phyloP scores from a whole-genome alignment of 768 basidiomycete genomes.

The Serendipita vermifera region DNA sequence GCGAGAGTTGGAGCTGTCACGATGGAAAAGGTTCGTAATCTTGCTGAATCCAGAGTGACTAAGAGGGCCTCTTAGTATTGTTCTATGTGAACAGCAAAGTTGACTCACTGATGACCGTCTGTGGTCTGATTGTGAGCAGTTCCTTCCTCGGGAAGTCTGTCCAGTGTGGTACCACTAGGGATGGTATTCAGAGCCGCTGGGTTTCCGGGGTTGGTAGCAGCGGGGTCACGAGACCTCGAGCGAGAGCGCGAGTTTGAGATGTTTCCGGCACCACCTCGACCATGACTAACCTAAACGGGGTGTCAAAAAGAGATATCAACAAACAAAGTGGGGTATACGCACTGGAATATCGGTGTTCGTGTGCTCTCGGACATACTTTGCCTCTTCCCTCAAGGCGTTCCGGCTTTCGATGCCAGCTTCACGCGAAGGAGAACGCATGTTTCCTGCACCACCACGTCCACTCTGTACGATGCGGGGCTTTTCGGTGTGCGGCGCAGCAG shows the following conservation, averaged over 20 bases:
- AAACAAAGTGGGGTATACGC: neutral
- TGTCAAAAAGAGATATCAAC: neutral
- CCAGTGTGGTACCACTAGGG: no score
- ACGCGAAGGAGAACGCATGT: slow-evolving; percentile 1
- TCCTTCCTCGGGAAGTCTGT: no score
- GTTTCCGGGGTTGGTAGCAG: neutral
- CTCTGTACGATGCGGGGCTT: neutral
- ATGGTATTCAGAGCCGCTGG: no score
- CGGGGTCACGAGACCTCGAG: neutral
- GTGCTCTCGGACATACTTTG: slow-evolving; percentile 6
- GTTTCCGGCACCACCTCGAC: slow-evolving; percentile 3
- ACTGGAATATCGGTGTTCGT: neutral
- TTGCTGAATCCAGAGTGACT: no score
- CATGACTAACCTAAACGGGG: neutral
- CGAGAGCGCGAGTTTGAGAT: slow-evolving; percentile 3
- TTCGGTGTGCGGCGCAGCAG: no score
- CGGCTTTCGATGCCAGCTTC: neutral
- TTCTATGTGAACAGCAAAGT: no score
- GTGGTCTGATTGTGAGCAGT: no score
- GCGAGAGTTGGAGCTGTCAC: no score
- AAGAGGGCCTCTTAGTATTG: no score
- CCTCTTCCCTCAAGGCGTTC: slow-evolving; percentile 3
- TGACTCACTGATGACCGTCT: no score
- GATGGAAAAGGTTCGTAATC: no score
- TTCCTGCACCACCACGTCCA: slow-evolving; percentile 1